Conservation (phyloP, 2,329 filamentous ascomycete genomes). For the Aspergillus floridensis region DNA sequence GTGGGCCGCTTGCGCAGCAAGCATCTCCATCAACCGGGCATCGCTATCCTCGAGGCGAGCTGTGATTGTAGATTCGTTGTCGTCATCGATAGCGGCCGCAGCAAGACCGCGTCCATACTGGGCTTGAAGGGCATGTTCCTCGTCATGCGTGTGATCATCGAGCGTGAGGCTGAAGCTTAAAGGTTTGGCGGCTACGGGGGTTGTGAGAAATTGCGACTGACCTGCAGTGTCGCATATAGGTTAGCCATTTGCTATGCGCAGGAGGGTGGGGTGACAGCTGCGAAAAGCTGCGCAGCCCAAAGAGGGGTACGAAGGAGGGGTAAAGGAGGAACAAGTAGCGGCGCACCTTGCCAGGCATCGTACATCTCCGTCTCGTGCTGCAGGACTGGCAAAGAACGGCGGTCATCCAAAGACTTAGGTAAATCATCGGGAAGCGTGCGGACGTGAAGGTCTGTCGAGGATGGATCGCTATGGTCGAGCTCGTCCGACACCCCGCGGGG, state of each 20-base stretch:
- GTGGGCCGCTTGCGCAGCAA: conserved; percentile 88
- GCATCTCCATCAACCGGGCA: conserved; percentile 87
- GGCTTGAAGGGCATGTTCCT: conserved; percentile 45
- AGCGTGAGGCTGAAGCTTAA: conserved; percentile 82
- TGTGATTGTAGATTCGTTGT: conserved; percentile 43
- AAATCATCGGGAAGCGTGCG: conserved; percentile 72
- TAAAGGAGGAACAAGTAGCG: conserved; percentile 17
- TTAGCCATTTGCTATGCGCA: conserved; percentile 3
- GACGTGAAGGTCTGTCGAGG: conserved; percentile 19
- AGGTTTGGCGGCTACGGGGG: conserved; percentile 78
- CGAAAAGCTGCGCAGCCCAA: background rate
- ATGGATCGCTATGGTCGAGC: conserved; percentile 22
- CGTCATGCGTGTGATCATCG: conserved; percentile 72
- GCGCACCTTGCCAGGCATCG: conserved; percentile 92
- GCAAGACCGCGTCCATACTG: conserved; percentile 31
- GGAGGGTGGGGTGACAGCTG: background rate
- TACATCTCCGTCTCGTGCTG: conserved; percentile 93
- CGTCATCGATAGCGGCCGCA: conserved; percentile 19
- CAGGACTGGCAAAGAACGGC: conserved; percentile 65
- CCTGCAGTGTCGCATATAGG: conserved; percentile 52
- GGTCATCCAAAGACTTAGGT: conserved; percentile 87
- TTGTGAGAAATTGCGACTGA: conserved; percentile 91
- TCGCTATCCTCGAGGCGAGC: conserved; percentile 72
- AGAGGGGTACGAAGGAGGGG: conserved; percentile 2
- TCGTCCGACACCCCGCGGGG: conserved; percentile 33